Evolutionary conservation across 768 basidiomycete genomes (phyloP).

Genomic region (Rhizopogon vesiculosus): DNA sequence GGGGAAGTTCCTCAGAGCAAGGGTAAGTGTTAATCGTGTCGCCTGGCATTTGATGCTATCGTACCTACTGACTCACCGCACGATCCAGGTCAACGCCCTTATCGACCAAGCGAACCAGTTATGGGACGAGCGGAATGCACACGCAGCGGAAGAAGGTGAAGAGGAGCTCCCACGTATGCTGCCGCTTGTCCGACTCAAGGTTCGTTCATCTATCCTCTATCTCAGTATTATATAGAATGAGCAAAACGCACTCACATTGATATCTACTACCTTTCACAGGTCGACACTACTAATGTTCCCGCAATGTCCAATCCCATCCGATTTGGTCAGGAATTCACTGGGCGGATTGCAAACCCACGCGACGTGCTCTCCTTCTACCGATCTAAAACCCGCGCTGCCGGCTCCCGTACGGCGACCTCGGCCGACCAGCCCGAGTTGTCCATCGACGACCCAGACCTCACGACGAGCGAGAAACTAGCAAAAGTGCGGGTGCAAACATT

Average conservation of each 20-base stretch:
- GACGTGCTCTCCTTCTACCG: slow-evolving; percentile 91
- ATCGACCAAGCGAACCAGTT: slow-evolving; percentile 73
- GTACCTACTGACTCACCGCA: slow-evolving; percentile 2
- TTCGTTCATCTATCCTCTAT: slow-evolving; percentile 17
- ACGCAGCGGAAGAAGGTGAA: slow-evolving; percentile 58
- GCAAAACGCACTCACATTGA: neutral
- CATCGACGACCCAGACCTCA: slow-evolving; percentile 71
- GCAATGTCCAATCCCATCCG: slow-evolving; percentile 95
- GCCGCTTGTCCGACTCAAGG: slow-evolving; percentile 84
- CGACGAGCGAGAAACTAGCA: slow-evolving; percentile 65
- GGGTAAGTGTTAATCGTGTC: slow-evolving; percentile 36
- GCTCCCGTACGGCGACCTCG: slow-evolving; percentile 52
- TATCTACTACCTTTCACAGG: slow-evolving; percentile 34
- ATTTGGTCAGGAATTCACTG: slow-evolving; percentile 93
- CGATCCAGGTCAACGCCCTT: slow-evolving; percentile 65
- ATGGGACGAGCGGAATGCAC: slow-evolving; percentile 73
- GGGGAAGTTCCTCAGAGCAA: slow-evolving; percentile 69
- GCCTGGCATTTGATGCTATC: neutral
- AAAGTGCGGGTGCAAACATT: slow-evolving; percentile 85
- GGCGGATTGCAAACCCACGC: slow-evolving; percentile 87
- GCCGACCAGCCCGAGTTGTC: slow-evolving; percentile 78
- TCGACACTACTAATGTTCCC: slow-evolving; percentile 86
- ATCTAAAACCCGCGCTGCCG: slow-evolving; percentile 44
- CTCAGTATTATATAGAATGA: neutral
- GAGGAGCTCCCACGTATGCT: slow-evolving; percentile 67